Percentiles rank a stretch among this genome's conserved stretches.
These are phyloP conservation scores for Wilcoxina mikolae DNA, from an alignment of 495 filamentous ascomycete genomes.

Conservation along the genomic window DNA sequence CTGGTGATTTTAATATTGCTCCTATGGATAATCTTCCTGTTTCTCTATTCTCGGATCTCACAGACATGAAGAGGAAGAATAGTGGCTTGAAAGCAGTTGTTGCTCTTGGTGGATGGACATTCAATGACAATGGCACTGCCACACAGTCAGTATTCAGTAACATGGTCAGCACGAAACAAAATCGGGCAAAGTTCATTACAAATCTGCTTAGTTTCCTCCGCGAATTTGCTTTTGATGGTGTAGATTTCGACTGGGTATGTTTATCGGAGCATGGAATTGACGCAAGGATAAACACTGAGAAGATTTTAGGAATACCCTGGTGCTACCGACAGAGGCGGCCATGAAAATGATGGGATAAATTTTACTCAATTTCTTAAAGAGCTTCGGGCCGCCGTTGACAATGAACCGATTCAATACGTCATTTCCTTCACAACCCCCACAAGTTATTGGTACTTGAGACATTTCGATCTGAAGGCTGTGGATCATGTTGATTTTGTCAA, in stretches of 20 bases:
- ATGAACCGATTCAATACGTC: conserved; percentile 21
- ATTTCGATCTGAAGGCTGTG: conserved; percentile 35
- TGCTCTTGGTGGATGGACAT: conserved; percentile 35
- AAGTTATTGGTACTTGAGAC: conserved; percentile 40
- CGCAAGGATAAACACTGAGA: background rate
- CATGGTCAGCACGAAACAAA: conserved; percentile 20
- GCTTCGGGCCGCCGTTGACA: conserved; percentile 24
- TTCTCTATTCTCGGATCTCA: conserved; percentile 20
- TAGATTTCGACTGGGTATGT: conserved; percentile 28
- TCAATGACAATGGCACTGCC: conserved; percentile 31
- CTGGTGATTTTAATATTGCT: conserved; percentile 3
- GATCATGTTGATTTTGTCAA: conserved; percentile 39
- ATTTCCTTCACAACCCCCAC: conserved; percentile 35
- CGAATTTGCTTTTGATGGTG: conserved; percentile 38
- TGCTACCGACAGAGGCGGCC: conserved; percentile 35
- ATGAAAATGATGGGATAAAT: conserved; percentile 32
- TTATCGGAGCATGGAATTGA: background rate
- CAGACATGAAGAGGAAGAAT: conserved; percentile 26
- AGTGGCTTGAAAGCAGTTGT: conserved; percentile 30
- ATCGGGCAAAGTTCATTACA: conserved; percentile 32
- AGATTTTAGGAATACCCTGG: conserved; percentile 39
- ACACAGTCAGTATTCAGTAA: conserved; percentile 31
- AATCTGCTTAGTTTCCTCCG: conserved; percentile 35
- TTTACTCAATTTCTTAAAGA: conserved; percentile 32
- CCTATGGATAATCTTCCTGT: conserved; percentile 3